Base-by-base conservation (phyloP, 139 green algal genomes). In the Coccomyxa sp. region DNA sequence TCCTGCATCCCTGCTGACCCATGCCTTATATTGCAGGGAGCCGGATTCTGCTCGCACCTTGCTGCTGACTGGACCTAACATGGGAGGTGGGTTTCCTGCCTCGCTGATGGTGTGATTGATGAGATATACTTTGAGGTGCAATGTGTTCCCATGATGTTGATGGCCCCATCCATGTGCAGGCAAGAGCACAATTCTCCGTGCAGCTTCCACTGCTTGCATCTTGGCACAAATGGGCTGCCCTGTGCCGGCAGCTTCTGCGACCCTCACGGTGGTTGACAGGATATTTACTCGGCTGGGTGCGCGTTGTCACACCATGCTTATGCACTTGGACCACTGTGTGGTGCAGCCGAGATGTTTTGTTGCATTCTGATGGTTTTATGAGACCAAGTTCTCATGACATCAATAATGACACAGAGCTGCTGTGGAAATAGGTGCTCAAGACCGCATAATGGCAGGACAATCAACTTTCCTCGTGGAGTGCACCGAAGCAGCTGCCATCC, bases 41-140 rank as follows among this genome's bases (percentile, higher is more conserved):
- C 17, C 30, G 17, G 17, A 80, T 10, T 17, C 76, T 80, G 58
- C 81, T 17, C 83, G 58, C 68, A 82, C 85, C 27, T 77, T 96
- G 86, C 89, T 96, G 84, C 84, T 96, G 13, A 96, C 92, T 10
- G 85, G 92, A 0, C 84, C 90, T 21, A 94, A 93, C 83, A 91
- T 90, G 57, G 90, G 88, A 30, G 90, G 66, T 74, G 23, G 38
- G 38, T 51, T 3, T 51, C 38, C 38, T 51, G 38, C 38, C 38
- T 51, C 38, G 7, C 38, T 51, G 38, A 51, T 51, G 38, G 3
- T 3, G 38, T 51, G 38, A 51, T 7, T 51, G 38, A 51, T 51
- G 38, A 51, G 38, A 51, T 11, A 7, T 51, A 7, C 3, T 51
- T 51, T 51, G 38, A 51, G 3, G 7, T 51, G 38, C 7, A 7